Percentiles rank a stretch among this genome's conserved stretches.
Conservation (phyloP, 495 filamentous ascomycete species). For the Annulohypoxylon stygium region DNA sequence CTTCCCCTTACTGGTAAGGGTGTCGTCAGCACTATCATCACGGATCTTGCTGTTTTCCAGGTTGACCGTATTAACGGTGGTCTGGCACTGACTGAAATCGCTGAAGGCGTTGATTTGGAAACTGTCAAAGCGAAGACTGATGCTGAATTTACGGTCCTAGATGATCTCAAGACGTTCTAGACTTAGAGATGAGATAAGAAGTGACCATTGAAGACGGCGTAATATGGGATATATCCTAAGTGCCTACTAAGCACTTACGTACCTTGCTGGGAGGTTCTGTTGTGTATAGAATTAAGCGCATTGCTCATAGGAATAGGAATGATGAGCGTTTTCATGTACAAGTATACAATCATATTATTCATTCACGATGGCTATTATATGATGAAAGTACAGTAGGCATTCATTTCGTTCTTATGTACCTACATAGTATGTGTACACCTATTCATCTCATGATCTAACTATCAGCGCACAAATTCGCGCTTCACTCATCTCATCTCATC, state of each 20-base stretch:
- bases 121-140: constrained; percentile 68
- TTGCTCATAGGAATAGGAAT: constrained; percentile 11
- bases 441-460: background rate
- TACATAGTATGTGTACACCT: background rate
- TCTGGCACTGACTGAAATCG: constrained; percentile 67
- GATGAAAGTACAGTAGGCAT: background rate
- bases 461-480: background rate
- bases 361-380: background rate
- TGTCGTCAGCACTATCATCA: constrained; percentile 69
- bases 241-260: background rate
- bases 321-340: constrained; percentile 2
- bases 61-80: constrained; percentile 66
- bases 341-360: background rate
- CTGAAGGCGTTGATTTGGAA: constrained; percentile 67
- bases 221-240: background rate
- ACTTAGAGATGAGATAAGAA: background rate
- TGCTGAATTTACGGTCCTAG: constrained; percentile 63
- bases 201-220: background rate
- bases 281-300: constrained; percentile 32
- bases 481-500: background rate
- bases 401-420: background rate
- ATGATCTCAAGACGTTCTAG: constrained; percentile 63
- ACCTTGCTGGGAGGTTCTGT: constrained; percentile 10
- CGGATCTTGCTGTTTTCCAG: constrained; percentile 70
- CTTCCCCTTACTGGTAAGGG: constrained; percentile 69